These are phyloP conservation scores for Aspergillus fischeri DNA, from an alignment of 2,329 filamentous ascomycete genomes.

Conservation along the genomic window DNA sequence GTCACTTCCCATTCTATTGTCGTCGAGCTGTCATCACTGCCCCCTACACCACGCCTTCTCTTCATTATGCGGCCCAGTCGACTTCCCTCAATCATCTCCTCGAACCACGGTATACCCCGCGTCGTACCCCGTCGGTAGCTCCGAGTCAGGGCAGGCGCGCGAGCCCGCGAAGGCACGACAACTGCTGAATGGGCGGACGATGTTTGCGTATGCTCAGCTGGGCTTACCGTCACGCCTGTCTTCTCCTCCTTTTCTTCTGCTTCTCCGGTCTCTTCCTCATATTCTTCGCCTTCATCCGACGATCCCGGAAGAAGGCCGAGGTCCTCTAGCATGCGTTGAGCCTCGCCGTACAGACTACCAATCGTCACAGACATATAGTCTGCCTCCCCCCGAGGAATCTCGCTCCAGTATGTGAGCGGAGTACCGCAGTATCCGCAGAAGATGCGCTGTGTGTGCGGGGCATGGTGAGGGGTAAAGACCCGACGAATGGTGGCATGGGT, in stretches of 20 bases:
- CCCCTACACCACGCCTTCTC: conserved; percentile 53
- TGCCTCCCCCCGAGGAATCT: conserved; percentile 64
- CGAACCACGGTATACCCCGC: conserved; percentile 77
- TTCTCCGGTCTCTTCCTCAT: conserved; percentile 24
- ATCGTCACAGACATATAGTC: conserved; percentile 77
- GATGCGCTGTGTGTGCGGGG: conserved; percentile 61
- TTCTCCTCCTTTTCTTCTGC: conserved; percentile 33
- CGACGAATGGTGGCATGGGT: conserved; percentile 62
- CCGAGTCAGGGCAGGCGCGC: conserved; percentile 23
- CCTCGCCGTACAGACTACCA: conserved; percentile 68
- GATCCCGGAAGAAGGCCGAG: conserved; percentile 63
- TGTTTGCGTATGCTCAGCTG: conserved; percentile 1
- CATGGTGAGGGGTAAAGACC: conserved; percentile 59
- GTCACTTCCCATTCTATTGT: conserved; percentile 79
- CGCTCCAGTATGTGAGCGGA: conserved; percentile 77
- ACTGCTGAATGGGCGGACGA: conserved; percentile 15
- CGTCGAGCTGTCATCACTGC: conserved; percentile 60
- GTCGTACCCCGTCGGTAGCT: conserved; percentile 36
- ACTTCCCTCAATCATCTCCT: conserved; percentile 73
- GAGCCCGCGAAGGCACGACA: conserved; percentile 16
- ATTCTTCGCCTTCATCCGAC: conserved; percentile 10
- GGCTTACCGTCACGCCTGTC: conserved; percentile 25
- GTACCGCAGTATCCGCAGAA: conserved; percentile 95
- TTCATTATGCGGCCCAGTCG: conserved; percentile 64
- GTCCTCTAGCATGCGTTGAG: conserved; percentile 69